Evolutionary conservation across 176 grass and related monocot genomes (phyloP).

Genomic region (Hordeum marinum): DNA sequence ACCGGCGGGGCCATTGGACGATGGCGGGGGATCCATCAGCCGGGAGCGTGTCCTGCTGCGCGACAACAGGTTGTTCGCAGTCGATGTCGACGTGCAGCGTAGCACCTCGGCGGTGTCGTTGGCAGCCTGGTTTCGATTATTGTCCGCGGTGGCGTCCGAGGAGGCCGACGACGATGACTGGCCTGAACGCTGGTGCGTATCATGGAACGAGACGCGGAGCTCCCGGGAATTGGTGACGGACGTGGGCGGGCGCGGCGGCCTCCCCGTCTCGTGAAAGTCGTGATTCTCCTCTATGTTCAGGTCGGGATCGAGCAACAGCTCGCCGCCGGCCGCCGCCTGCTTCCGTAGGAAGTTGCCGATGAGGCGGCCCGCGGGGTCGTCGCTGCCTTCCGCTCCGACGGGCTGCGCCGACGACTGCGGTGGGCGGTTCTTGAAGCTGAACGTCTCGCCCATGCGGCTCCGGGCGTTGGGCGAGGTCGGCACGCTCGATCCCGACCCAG

Average conservation of each 20-base stretch:
- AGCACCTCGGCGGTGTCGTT: slow-evolving; percentile 43
- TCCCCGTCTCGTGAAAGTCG: neutral
- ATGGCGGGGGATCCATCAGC: slow-evolving; percentile 65
- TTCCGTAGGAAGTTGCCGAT: slow-evolving; percentile 74
- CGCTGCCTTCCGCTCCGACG: slow-evolving; percentile 24
- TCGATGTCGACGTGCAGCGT: slow-evolving; percentile 65
- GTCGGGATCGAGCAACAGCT: slow-evolving; percentile 59
- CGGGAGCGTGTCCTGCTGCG: slow-evolving; percentile 68
- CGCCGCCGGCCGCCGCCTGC: slow-evolving; percentile 51
- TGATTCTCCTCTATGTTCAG: slow-evolving; percentile 56
- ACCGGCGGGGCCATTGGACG: neutral
- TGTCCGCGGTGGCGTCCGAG: neutral
- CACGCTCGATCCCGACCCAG: slow-evolving; percentile 3
- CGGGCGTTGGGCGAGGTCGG: slow-evolving; percentile 5
- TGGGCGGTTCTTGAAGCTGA: slow-evolving; percentile 56
- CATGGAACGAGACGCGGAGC: slow-evolving; percentile 65
- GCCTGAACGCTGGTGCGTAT: slow-evolving; percentile 14
- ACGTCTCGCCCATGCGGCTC: slow-evolving; percentile 21
- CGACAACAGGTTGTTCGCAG: slow-evolving; percentile 25
- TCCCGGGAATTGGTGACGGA: slow-evolving; percentile 39
- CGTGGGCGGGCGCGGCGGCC: slow-evolving; percentile 20
- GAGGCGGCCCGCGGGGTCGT: slow-evolving; percentile 68
- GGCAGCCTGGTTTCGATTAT: slow-evolving; percentile 8
- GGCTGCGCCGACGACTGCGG: slow-evolving; percentile 6
- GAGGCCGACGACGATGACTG: slow-evolving; percentile 35